A percentile compares a stretch with the other conserved stretches of the same genome.
These are phyloP conservation scores for Inosperma sp. DNA, from an alignment of 768 basidiomycete genomes.

Conservation along the genomic window DNA sequence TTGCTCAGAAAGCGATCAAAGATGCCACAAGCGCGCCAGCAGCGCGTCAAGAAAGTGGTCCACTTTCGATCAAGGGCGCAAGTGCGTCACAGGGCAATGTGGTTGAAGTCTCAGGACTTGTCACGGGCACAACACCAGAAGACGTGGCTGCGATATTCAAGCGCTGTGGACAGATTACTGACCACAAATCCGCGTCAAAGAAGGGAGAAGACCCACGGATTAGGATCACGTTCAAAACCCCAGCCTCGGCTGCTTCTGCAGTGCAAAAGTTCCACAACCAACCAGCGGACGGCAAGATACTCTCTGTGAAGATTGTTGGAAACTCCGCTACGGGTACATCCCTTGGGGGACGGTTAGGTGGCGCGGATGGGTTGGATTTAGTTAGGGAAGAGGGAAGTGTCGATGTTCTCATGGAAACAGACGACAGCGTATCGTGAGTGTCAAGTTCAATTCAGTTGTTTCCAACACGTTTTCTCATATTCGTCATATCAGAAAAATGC, in stretches of 20 bases:
- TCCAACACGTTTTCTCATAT: neutral
- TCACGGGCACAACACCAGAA: conserved; percentile 71
- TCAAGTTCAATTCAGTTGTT: neutral
- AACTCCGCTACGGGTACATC: conserved; percentile 39
- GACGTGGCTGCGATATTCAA: conserved; percentile 87
- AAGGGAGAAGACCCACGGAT: conserved; percentile 48
- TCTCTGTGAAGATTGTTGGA: conserved; percentile 63
- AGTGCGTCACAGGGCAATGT: conserved; percentile 54
- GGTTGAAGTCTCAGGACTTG: conserved; percentile 71
- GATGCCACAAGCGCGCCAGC: conserved; percentile 46
- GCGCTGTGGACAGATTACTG: conserved; percentile 64
- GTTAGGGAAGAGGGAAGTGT: conserved; percentile 52
- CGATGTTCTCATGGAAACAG: conserved; percentile 56
- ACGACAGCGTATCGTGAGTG: conserved; percentile 54
- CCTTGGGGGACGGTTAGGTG: conserved; percentile 55
- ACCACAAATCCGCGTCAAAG: conserved; percentile 36
- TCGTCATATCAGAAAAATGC: conserved; percentile 70
- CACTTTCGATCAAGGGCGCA: conserved; percentile 68
- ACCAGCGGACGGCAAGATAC: conserved; percentile 74
- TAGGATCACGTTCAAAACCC: conserved; percentile 67
- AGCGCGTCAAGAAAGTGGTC: conserved; percentile 20
- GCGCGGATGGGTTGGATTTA: conserved; percentile 47
- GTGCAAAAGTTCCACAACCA: conserved; percentile 75
- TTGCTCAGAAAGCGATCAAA: conserved; percentile 58
- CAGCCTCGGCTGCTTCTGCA: conserved; percentile 57